Evolutionary conservation across 2,329 filamentous ascomycete genomes (phyloP).

Genomic region (Zymoseptoria crescenta): DNA sequence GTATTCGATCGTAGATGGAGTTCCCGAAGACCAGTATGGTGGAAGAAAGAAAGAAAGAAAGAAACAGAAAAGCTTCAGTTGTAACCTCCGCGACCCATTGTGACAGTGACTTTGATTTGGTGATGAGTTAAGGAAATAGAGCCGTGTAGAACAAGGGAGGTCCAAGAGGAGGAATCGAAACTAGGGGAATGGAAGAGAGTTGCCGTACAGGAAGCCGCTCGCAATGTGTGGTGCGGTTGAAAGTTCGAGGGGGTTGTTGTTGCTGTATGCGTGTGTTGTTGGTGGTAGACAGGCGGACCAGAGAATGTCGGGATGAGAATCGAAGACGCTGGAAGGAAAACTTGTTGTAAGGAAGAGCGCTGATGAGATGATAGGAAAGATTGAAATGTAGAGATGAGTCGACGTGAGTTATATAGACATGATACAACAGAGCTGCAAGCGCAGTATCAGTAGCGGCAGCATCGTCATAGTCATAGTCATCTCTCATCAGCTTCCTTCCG

Average conservation of each 20-base stretch:
- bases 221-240: not conserved
- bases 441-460: not conserved
- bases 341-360: not conserved
- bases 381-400: not conserved
- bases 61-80: constrained; percentile 27
- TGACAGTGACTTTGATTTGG: constrained; percentile 13
- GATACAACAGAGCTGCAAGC: not conserved
- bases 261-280: not conserved
- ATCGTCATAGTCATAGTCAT: not conserved
- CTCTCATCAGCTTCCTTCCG: not conserved
- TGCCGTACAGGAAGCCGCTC: not conserved
- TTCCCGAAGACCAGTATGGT: not conserved
- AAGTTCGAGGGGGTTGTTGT: not conserved
- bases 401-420: not conserved
- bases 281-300: not conserved
- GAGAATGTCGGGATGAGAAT: not conserved
- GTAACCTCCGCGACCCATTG: constrained; percentile 37
- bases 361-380: not conserved
- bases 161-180: no score
- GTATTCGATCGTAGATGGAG: not conserved
- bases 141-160: no score
- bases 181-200: no score
- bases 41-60: not conserved
- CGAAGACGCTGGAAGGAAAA: not conserved
- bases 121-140: no score